Percentiles rank a stretch among this genome's conserved stretches.
These are phyloP conservation scores for Fusarium compactum DNA, from an alignment of 2,329 filamentous ascomycete genomes.

Conservation along the genomic window DNA sequence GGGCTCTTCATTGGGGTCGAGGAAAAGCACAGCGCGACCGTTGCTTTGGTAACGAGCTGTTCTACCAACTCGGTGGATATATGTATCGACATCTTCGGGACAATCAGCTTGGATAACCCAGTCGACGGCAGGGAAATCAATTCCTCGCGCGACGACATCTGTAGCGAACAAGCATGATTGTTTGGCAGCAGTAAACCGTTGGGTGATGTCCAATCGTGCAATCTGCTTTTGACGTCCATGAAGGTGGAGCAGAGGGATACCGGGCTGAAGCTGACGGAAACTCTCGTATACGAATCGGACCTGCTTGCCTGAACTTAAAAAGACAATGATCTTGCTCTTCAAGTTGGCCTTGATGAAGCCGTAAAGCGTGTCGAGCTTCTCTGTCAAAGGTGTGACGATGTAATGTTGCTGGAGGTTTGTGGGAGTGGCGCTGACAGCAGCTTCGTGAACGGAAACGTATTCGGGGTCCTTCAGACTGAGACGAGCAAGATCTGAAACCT, in stretches of 20 bases:
- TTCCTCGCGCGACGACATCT: conserved; percentile 91
- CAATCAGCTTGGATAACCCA: conserved; percentile 99
- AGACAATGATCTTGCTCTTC: conserved; percentile 95
- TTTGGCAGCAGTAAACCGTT: conserved; percentile 83
- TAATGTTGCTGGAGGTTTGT: conserved; percentile 90
- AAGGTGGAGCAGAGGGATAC: conserved; percentile 91
- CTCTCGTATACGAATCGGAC: conserved; percentile 96
- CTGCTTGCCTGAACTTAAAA: conserved; percentile 94
- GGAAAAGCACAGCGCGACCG: conserved; percentile 88
- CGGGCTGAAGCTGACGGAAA: conserved; percentile 92
- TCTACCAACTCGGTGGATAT: conserved; percentile 94
- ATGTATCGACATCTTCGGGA: conserved; percentile 96
- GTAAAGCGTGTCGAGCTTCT: conserved; percentile 93
- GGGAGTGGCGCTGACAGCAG: conserved; percentile 83
- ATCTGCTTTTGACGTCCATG: conserved; percentile 95
- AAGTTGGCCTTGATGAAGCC: conserved; percentile 92
- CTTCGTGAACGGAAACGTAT: conserved; percentile 93
- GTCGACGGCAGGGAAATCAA: conserved; percentile 96
- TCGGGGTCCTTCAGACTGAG: conserved; percentile 91
- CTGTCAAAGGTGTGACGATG: conserved; percentile 82
- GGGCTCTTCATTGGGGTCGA: conserved; percentile 91
- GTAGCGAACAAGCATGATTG: conserved; percentile 93
- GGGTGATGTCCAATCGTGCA: conserved; percentile 87
- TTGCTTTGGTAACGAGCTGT: conserved; percentile 93
- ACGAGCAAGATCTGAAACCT: conserved; percentile 90